Percentiles rank a stretch among this genome's conserved stretches.
These are phyloP conservation scores for Incumbomyces lentus DNA, from an alignment of 2,329 filamentous ascomycete species.

Conservation along the genomic window DNA sequence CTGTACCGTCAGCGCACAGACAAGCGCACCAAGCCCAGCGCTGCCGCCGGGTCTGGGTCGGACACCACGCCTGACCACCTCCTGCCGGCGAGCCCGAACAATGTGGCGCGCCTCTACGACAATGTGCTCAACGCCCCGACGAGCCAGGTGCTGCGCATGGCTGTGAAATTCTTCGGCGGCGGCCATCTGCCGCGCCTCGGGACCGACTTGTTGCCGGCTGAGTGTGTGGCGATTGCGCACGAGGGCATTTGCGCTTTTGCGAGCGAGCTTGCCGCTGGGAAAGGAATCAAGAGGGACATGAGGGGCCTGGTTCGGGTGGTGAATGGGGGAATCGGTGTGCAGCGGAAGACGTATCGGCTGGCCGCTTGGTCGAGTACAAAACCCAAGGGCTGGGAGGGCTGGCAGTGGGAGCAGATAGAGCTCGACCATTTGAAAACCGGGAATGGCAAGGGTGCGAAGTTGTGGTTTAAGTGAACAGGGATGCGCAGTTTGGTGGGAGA, in stretches of 20 bases:
- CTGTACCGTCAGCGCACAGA: slow-evolving; percentile 13
- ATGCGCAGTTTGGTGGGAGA: too few relatives aligned
- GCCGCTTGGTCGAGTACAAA: background rate
- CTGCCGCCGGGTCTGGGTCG: background rate
- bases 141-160: slow-evolving; percentile 13
- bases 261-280: slow-evolving; percentile 4
- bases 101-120: slow-evolving; percentile 15
- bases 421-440: background rate
- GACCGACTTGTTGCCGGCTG: slow-evolving; percentile 9
- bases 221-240: slow-evolving; percentile 16
- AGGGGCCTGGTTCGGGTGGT: background rate
- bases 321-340: background rate
- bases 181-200: slow-evolving; percentile 11
- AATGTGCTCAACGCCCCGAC: slow-evolving; percentile 17
- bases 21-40: background rate
- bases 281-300: background rate
- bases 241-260: slow-evolving; percentile 19
- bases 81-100: slow-evolving; percentile 8
- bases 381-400: background rate
- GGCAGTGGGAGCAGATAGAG: slow-evolving; percentile 4
- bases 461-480: background rate
- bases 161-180: slow-evolving; percentile 17
- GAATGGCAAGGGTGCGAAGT: background rate
- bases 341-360: slow-evolving; percentile 1
- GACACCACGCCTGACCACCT: background rate